Conservation (phyloP, 2,329 filamentous ascomycete genomes). For the Epichloe festucae region DNA sequence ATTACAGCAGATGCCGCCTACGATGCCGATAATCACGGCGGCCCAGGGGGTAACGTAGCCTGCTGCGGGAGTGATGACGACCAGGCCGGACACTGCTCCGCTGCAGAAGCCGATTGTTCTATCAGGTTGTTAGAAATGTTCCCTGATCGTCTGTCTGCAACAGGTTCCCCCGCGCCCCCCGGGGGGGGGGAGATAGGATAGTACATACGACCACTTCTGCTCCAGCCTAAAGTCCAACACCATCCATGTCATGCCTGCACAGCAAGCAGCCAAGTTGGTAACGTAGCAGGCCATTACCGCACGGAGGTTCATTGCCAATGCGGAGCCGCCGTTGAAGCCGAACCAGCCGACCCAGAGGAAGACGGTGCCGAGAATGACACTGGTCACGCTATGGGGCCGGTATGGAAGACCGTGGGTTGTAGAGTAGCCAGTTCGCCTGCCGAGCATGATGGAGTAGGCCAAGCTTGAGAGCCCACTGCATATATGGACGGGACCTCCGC, state of each 20-base stretch:
- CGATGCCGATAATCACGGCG: slow-evolving; percentile 44
- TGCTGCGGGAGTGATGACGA: slow-evolving; percentile 74
- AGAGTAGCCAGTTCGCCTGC: slow-evolving; percentile 51
- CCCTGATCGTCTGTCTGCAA: not conserved
- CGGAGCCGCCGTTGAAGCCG: slow-evolving; percentile 85
- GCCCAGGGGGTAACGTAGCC: slow-evolving; percentile 63
- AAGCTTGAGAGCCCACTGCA: slow-evolving; percentile 58
- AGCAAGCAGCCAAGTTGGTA: slow-evolving; percentile 74
- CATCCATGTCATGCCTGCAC: slow-evolving; percentile 73
- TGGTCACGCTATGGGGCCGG: slow-evolving; percentile 60
- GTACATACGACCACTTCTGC: slow-evolving; percentile 52
- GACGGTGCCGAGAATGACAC: slow-evolving; percentile 60
- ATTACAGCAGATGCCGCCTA: slow-evolving; percentile 59
- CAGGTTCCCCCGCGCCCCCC: not conserved
- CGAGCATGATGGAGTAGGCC: slow-evolving; percentile 61
- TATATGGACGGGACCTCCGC: slow-evolving; percentile 64
- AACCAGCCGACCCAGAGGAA: slow-evolving; percentile 93
- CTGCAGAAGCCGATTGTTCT: slow-evolving; percentile 90
- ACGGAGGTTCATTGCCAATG: slow-evolving; percentile 69
- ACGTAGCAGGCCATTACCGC: slow-evolving; percentile 82
- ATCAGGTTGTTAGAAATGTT: not conserved
- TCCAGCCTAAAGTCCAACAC: slow-evolving; percentile 84
- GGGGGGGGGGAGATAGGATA: too few relatives aligned
- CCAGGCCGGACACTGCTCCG: slow-evolving; percentile 73
- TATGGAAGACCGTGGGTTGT: slow-evolving; percentile 50